A percentile compares a stretch with the other conserved stretches of the same genome.
Evolutionary conservation across 768 basidiomycete genomes (phyloP).

Genomic region (Candolleomyces eurysporus): DNA sequence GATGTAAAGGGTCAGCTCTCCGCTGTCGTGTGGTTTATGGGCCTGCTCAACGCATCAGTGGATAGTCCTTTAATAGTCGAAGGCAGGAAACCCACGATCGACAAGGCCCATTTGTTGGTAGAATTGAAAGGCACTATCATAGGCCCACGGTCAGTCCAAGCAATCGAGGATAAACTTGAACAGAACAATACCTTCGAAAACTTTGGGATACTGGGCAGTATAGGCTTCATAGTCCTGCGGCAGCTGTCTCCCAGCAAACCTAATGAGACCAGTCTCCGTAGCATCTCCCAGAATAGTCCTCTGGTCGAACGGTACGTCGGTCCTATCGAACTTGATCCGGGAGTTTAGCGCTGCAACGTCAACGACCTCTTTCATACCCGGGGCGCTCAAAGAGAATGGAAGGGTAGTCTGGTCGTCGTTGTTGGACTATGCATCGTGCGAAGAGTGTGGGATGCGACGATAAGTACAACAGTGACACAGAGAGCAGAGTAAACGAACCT

Average conservation of each 20-base stretch:
- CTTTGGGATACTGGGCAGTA: slow-evolving; percentile 49
- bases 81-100: slow-evolving; percentile 46
- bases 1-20: slow-evolving; percentile 52
- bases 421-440: slow-evolving; percentile 56
- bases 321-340: slow-evolving; percentile 66
- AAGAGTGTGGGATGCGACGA: neutral
- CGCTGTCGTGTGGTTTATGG: slow-evolving; percentile 50
- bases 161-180: neutral
- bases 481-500: slow-evolving; percentile 27
- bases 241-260: slow-evolving; percentile 60
- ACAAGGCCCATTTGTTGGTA: slow-evolving; percentile 71
- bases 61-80: neutral
- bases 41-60: slow-evolving; percentile 33
- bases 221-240: slow-evolving; percentile 51
- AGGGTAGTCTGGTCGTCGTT: slow-evolving; percentile 58
- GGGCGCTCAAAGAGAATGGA: slow-evolving; percentile 46
- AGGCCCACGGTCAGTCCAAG: neutral
- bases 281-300: slow-evolving; percentile 67
- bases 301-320: slow-evolving; percentile 59
- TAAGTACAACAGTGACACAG: neutral
- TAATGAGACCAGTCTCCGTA: slow-evolving; percentile 71
- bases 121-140: slow-evolving; percentile 64
- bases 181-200: slow-evolving; percentile 50
- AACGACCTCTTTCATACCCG: slow-evolving; percentile 66
- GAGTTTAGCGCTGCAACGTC: slow-evolving; percentile 67